phyloP scores from a whole-genome alignment of 441 rosid species.

The Eruca vesicaria region DNA sequence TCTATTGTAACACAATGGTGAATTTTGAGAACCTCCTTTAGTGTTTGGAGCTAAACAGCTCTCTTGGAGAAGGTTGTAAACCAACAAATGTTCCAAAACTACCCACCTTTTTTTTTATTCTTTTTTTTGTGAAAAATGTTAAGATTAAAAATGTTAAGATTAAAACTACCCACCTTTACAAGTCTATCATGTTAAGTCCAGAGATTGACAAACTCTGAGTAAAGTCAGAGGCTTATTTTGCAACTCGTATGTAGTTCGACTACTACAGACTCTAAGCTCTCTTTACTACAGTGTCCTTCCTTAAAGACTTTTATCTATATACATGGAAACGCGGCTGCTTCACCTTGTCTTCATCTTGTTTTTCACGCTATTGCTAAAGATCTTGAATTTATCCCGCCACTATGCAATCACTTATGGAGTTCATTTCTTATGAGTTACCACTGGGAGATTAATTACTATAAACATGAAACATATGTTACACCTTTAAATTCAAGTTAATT shows the following conservation, averaged over 20 bases:
- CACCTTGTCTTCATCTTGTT: neutral
- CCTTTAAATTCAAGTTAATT: neutral
- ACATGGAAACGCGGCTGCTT: neutral
- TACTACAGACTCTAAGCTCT: neutral
- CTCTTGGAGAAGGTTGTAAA: neutral
- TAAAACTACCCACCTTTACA: too few relatives aligned
- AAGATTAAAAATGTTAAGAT: too few relatives aligned
- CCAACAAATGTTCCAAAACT: neutral
- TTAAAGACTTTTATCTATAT: neutral
- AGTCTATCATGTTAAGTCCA: neutral
- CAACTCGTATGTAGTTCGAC: neutral
- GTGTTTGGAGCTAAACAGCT: neutral
- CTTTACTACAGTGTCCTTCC: neutral
- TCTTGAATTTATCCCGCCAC: neutral
- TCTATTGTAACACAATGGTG: slow-evolving; percentile 16
- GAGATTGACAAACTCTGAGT: neutral
- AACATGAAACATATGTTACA: neutral
- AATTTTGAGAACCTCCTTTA: neutral
- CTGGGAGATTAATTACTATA: neutral
- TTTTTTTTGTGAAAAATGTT: too few relatives aligned
- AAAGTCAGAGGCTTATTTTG: neutral
- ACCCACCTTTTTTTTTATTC: too few relatives aligned
- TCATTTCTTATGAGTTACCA: neutral
- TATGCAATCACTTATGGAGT: neutral
- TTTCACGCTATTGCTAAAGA: neutral